phyloP scores from a whole-genome alignment of 2,329 filamentous ascomycete genomes.

The Alternaria sp. region DNA sequence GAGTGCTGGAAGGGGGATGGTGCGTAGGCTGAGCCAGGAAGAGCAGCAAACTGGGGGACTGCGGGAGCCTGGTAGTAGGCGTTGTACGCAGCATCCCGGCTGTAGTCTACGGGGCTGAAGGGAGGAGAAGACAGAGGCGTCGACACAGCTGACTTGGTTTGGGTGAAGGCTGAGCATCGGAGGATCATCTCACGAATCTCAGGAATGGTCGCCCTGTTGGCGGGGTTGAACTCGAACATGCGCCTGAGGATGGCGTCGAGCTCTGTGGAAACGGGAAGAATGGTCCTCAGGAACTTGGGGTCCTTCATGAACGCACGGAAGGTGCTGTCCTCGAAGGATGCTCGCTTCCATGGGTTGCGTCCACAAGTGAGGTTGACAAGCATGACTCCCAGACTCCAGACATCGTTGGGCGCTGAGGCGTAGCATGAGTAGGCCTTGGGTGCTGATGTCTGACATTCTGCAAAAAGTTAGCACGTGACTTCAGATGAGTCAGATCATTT shows the following conservation, averaged over 20 bases:
- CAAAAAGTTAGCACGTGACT: slow-evolving; percentile 33
- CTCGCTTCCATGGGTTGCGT: slow-evolving; percentile 98
- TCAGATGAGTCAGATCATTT: slow-evolving; percentile 10
- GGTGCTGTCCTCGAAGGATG: slow-evolving; percentile 89
- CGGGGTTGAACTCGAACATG: slow-evolving; percentile 87
- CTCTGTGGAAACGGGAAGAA: slow-evolving; percentile 87
- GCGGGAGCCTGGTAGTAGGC: slow-evolving; percentile 36
- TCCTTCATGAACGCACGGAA: slow-evolving; percentile 90
- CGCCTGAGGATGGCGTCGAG: slow-evolving; percentile 85
- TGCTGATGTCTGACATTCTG: slow-evolving; percentile 87
- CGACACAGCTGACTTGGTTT: slow-evolving; percentile 51
- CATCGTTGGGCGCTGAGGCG: slow-evolving; percentile 90
- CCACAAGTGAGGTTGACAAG: slow-evolving; percentile 97
- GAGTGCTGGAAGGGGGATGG: slow-evolving; percentile 41
- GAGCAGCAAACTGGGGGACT: slow-evolving; percentile 40
- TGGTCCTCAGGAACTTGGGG: slow-evolving; percentile 86
- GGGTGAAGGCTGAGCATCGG: slow-evolving; percentile 76
- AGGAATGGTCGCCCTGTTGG: slow-evolving; percentile 78
- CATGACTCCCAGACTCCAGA: slow-evolving; percentile 98
- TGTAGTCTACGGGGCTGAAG: slow-evolving; percentile 51
- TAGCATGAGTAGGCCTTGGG: slow-evolving; percentile 77
- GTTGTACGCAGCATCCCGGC: slow-evolving; percentile 36
- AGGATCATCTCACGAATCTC: slow-evolving; percentile 80
- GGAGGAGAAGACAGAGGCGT: slow-evolving; percentile 52
- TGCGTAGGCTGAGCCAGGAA: slow-evolving; percentile 39